Base-by-base conservation (phyloP, 2,329 filamentous ascomycete genomes). In the Scopulariopsis brevicaulis region DNA sequence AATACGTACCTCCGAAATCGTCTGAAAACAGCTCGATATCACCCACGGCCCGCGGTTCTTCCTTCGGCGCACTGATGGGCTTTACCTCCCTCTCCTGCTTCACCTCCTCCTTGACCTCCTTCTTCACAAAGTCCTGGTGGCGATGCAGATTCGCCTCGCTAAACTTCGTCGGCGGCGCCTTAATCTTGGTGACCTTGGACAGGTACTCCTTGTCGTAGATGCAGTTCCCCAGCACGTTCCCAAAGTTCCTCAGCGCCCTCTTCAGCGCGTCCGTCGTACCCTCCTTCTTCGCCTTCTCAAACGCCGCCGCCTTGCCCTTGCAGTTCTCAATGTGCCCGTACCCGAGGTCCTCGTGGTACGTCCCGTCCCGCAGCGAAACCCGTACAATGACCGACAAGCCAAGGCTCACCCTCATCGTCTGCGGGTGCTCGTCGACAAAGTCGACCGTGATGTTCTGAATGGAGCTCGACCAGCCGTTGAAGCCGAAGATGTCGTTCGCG, bases 221-320 rank as follows among this genome's bases (percentile, higher is more conserved):
- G 76, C 94, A 99, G 69, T 97, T 99, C n/a, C 94, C 94, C 58
- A 99, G 77, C 18, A 97, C 87, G 65, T 97, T 97, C 60, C 94
- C 94, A 71, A 99, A 99, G 62, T 85, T 96, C 60, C 93, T 82
- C 66, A 99, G 69, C 1, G 94, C 84, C 63, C 94, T 82, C 73
- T 99, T 99, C 68, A 99, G 69, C 1, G 85, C 94, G 73, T 99
- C 94, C 11, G 95, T 97, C 2, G 91, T 95, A 8, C 90, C 95
- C 74, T 97, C 92, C 70, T 99, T 99, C 76, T 97, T 99, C 1
- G 94, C 92, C 73, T 99, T 99, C 70, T 99, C 94, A 66, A 97
- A 99, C 0, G 93, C 94, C 56, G 89, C 87, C 3, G 92, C 93
- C 74, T 99, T 99, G 58, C 90, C 89, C 72, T 93, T 95, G 70